Evolutionary conservation across 495 filamentous ascomycete genomes (phyloP), one percentile per base, ranked within the genome.

Genomic region (Aspergillus conjunctus): DNA sequence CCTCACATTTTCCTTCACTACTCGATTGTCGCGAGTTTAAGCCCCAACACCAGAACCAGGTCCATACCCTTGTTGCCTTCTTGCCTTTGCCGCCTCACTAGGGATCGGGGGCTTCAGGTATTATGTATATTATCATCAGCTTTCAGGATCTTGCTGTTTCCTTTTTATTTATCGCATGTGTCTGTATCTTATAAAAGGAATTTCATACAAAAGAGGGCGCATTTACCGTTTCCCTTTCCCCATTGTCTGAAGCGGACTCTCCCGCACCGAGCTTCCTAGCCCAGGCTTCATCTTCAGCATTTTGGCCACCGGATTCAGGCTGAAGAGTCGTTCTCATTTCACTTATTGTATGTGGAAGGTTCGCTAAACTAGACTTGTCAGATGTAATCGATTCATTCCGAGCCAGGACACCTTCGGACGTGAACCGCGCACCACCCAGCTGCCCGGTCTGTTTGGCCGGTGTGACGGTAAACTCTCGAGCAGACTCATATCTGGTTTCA

Each of bases 11-110:
- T 26, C 45, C 52, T 56, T 60, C 68, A 53, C 30, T 37, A 45
- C 56, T 46, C 59, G n/a, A 39, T 63, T 50, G 61, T 51, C 52
- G 54, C 53, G 55, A 15, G 39, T 21, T 63, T 76, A 86, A 63
- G 70, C 86, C 31, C 87, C 87, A 66, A 88, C 76, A 45, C 73
- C 77, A 55, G 78, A 76, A 56, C 81, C 81, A 69, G 71, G 76
- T 46, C 85, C 85, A 79, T 89, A 88, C 54, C 85, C 85, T 69
- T 85, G 81, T 66, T 75, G 74, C 69, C 73, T 77, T 70, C 86
- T 82, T 56, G 67, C 73, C 61, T 77, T 76, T 65, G 73, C 73
- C 56, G 68, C 69, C 60, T 79, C 74, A 50, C 62, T 73, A 59
- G 71, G 66, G 61, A 60, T 66, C 53, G 73, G 71, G 61, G 61